These are phyloP conservation scores for Syzygium aromaticum DNA, from an alignment of 345 rosid genomes.

Conservation along the genomic window DNA sequence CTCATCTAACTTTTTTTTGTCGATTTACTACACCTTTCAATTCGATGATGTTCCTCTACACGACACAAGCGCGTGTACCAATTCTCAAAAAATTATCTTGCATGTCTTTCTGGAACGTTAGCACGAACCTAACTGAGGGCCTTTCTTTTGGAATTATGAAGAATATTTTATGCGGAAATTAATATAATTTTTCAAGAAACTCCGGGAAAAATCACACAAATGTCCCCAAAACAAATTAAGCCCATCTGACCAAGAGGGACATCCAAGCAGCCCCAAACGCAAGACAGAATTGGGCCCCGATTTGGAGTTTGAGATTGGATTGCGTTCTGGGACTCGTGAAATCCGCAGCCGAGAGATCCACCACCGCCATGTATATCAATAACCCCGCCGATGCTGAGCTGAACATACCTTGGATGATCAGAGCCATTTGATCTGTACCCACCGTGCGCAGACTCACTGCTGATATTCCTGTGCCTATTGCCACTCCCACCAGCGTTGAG, in stretches of 20 bases:
- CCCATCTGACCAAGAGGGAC: conserved; percentile 68
- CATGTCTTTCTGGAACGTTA: background rate
- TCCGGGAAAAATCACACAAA: background rate
- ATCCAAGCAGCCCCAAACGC: conserved; percentile 53
- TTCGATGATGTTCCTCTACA: background rate
- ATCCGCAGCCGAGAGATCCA: conserved; percentile 72
- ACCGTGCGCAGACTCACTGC: conserved; percentile 15
- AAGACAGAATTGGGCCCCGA: conserved; percentile 47
- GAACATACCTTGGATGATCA: conserved; percentile 52
- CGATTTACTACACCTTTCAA: background rate
- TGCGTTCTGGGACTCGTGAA: conserved; percentile 55
- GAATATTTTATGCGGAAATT: background rate
- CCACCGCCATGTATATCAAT: conserved; percentile 72
- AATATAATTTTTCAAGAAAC: background rate
- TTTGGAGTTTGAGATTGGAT: conserved; percentile 35
- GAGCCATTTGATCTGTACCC: conserved; percentile 34
- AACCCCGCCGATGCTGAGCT: conserved; percentile 67
- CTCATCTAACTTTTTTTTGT: background rate
- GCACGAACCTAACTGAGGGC: background rate
- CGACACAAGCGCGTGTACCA: background rate
- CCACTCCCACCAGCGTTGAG: conserved; percentile 56
- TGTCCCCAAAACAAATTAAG: background rate
- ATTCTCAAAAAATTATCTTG: background rate
- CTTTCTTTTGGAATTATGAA: background rate
- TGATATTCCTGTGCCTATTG: conserved; percentile 47